Base-by-base conservation (phyloP, 179 eudicot species). In the Drosera spatulata region DNA sequence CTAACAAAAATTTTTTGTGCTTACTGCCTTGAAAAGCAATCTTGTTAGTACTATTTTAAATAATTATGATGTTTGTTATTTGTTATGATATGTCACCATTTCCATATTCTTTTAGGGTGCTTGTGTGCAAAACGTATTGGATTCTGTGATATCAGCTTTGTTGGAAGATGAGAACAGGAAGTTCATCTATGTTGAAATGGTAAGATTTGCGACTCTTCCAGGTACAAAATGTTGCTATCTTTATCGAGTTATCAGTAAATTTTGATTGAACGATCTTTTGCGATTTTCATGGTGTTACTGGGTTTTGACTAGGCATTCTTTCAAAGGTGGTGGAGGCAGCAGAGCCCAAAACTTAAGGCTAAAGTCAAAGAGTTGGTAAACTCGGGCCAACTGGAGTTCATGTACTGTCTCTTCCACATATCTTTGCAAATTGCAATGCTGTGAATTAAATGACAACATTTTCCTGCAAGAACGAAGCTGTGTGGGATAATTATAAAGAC, bases 291-390 rank as follows among this genome's bases (percentile, higher is more conserved):
- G 22, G 33, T 15, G 42, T 13, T 50, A 13, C 22, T 61, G 59
- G 15, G 41, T 40, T 14, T 40, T 73, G 53, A 10, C 15, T 63
- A 91, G 98, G 98, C 96, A 14, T 88, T 91, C 76, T 91, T 91
- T 69, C 79, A 88, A 79, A 79, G 96, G 38, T 91, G 98, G 98
- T 91, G 98, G 98, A 80, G 85, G 53, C 83, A 78, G 70, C 95
- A 91, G 72, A 84, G 95, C 57, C 82, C 81, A 39, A 65, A 71
- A 57, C 73, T 82, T 53, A 67, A 84, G 74, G 61, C 53, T 58
- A 84, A 75, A 79, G 96, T 91, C 77, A 88, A 82, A 79, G 80
- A 76, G 66, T 82, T 91, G 55, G 89, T 91, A 59, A 72, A 81
- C 62, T 69, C 85, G 45, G 96, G 98, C 79, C 98, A 84, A 64